Base-by-base conservation (phyloP, 176 grass and related monocot genomes). In the Oryza australiensis region DNA sequence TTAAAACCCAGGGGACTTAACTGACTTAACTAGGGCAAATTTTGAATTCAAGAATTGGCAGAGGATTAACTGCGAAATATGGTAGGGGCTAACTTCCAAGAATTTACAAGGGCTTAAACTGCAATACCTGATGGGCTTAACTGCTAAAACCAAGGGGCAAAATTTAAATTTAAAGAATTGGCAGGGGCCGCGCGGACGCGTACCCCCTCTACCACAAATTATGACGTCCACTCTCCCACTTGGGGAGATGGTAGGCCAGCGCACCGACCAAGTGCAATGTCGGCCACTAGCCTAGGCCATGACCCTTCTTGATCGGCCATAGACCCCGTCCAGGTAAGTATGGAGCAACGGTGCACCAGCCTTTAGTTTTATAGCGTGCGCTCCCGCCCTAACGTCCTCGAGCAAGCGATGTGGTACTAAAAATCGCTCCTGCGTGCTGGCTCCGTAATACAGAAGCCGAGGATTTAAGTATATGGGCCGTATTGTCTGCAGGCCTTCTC, bases 141-240 rank as follows among this genome's bases (percentile, higher is more conserved):
- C 9, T 2, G 38, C 38, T 2, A 14, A 15, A 46, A 15, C 12
- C 0, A 15, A 18, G 4, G 46, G 15, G 18, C 5, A 53, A 68
- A 63, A 0, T 32, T 73, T 1, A 22, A 55, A 22, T 55, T 55
- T 55, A 0, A 22, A 30, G 8, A 7, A 11, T 45, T 90, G 22
- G 59, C 18, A 78, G 66, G 87, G 71, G 84, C 82, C 82, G 82
- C 82, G 64, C 86, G 65, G 64, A 94, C 78, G 75, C 85, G 45
- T 88, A 88, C 45, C 79, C 85, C 82, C 64, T 77, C 78, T 57
- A 12, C 0, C 69, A 88, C 68, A 94, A 94, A 90, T 91, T 55
- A n/a, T 86, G 78, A 94, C 85, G 32, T 76, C 84, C 87, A 84
- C 32, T 86, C 87, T 87, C 76, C 84, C 66, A 15, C 67, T 86